phyloP scores from a whole-genome alignment of 108 stramenopile species.

The Fragilariopsis cylindrus region DNA sequence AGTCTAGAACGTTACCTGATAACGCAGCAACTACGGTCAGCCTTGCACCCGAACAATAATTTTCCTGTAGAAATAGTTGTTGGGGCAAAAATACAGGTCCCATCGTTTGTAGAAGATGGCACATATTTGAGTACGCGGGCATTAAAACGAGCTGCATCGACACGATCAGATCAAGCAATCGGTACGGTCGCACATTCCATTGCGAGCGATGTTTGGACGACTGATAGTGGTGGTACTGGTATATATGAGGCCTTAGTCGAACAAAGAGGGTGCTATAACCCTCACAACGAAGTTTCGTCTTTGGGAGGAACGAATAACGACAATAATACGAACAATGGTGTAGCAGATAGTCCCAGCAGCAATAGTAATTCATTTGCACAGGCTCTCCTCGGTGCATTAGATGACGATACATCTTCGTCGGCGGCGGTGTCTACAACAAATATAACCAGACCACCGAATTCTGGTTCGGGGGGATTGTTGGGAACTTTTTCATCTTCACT shows the following conservation, averaged over 20 bases:
- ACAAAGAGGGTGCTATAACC: conserved; percentile 48
- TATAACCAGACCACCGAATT: conserved; percentile 46
- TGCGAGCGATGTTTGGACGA: conserved; percentile 74
- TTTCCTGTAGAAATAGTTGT: conserved; percentile 58
- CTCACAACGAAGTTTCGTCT: conserved; percentile 10
- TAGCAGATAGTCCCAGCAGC: conserved; percentile 16
- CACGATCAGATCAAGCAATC: conserved; percentile 71
- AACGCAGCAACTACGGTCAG: conserved; percentile 45
- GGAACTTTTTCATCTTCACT: conserved; percentile 38
- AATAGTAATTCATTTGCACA: conserved; percentile 67
- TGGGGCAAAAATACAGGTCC: conserved; percentile 59
- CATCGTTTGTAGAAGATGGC: conserved; percentile 85
- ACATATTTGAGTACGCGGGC: conserved; percentile 73
- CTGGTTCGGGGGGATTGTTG: conserved; percentile 46
- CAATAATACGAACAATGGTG: conserved; percentile 15
- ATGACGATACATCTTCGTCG: conserved; percentile 44
- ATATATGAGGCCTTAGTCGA: conserved; percentile 72
- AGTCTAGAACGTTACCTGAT: conserved; percentile 51
- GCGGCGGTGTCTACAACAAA: background rate
- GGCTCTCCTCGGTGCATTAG: conserved; percentile 75
- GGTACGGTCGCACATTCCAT: conserved; percentile 83
- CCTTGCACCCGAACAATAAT: conserved; percentile 35
- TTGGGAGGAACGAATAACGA: background rate
- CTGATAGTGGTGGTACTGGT: conserved; percentile 47
- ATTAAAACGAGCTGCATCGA: conserved; percentile 77